Evolutionary conservation across 257 asterid species (phyloP).

Genomic region (Solanum gandarillasii): DNA sequence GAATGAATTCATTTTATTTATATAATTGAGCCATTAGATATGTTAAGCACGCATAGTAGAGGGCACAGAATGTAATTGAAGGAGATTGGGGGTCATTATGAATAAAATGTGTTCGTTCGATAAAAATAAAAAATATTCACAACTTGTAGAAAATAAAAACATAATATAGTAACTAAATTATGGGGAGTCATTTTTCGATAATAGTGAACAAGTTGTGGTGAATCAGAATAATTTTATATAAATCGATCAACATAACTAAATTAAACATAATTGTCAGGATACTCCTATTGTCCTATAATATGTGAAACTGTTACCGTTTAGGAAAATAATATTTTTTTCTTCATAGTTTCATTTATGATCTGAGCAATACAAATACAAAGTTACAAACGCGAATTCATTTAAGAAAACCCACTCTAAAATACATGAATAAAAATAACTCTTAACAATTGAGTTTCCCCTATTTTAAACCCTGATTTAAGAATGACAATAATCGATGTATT

Average conservation of each 20-base stretch:
- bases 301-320: not conserved
- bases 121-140: not conserved
- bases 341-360: not conserved
- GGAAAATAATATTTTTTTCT: not conserved
- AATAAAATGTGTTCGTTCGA: no score
- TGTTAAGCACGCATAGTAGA: no score
- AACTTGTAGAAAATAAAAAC: no score
- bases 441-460: not conserved
- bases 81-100: no score
- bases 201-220: not conserved
- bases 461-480: not conserved
- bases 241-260: no score
- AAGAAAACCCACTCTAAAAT: not conserved
- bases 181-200: not conserved
- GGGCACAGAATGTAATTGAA: no score
- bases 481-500: not conserved
- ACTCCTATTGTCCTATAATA: not conserved
- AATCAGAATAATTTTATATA: not conserved
- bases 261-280: not conserved
- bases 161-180: no score
- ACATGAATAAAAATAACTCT: not conserved
- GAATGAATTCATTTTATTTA: no score
- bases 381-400: not conserved
- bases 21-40: no score
- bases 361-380: not conserved